phyloP scores from a whole-genome alignment of 179 eudicot species.

The Vitellaria paradoxa region DNA sequence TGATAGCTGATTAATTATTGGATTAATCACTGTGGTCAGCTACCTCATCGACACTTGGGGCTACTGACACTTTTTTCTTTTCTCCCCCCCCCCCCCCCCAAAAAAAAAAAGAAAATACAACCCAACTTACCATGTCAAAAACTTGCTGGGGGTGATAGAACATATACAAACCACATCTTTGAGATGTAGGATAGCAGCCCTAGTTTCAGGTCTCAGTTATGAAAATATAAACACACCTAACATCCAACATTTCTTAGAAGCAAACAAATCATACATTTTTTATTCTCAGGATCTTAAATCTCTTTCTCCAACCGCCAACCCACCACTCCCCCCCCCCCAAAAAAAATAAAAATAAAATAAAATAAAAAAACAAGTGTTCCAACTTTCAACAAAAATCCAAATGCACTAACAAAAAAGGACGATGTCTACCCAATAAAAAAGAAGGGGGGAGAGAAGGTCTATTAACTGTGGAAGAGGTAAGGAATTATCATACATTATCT shows the following conservation, averaged over 20 bases:
- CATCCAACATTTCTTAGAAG: not conserved
- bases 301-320: not conserved
- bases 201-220: not conserved
- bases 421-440: not conserved
- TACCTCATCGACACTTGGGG: not conserved
- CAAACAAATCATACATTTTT: not conserved
- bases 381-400: not conserved
- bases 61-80: not conserved
- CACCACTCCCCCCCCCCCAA: no score
- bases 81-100: no score
- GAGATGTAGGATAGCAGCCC: not conserved
- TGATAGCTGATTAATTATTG: not conserved
- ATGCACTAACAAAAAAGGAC: not conserved
- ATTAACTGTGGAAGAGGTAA: no score
- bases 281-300: not conserved
- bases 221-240: not conserved
- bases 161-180: no score
- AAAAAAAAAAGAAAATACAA: no score
- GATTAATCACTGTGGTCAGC: not conserved
- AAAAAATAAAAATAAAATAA: no score
- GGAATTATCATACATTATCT: no score
- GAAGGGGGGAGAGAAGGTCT: no score
- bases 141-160: no score
- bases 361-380: no score
- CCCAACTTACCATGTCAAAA: no score